Conservation (phyloP, 805 yeast species). For the Starmerella vitae region DNA sequence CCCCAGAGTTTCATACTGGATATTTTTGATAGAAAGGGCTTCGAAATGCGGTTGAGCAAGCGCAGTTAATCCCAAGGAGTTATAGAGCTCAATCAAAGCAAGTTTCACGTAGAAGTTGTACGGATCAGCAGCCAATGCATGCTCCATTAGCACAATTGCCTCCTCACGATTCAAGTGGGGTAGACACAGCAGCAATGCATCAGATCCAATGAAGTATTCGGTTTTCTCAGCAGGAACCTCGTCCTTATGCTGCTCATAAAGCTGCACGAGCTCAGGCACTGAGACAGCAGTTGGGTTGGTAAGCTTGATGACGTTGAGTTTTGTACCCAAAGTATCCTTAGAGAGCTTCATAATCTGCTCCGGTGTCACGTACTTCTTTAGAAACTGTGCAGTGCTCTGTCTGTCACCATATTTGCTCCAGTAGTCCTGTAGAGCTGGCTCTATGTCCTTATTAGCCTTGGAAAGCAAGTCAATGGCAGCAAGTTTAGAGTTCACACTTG, state of each 20-base stretch:
- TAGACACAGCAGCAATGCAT: constrained; percentile 46
- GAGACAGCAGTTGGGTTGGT: constrained; percentile 20
- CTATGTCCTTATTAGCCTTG: constrained; percentile 17
- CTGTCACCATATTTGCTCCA: constrained; percentile 39
- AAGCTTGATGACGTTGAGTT: constrained; percentile 40
- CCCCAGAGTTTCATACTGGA: constrained; percentile 59
- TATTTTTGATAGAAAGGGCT: constrained; percentile 48
- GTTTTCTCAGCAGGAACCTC: constrained; percentile 32
- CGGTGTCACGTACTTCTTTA: constrained; percentile 29
- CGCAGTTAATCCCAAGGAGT: constrained; percentile 40
- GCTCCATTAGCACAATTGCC: constrained; percentile 45
- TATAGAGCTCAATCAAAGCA: constrained; percentile 57
- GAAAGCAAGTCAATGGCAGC: constrained; percentile 39
- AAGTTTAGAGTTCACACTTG: constrained; percentile 44
- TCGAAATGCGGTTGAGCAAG: constrained; percentile 41
- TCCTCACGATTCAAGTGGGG: constrained; percentile 16
- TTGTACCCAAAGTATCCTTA: constrained; percentile 15
- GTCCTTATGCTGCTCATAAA: constrained; percentile 31
- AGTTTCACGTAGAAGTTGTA: constrained; percentile 58
- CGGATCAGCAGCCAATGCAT: constrained; percentile 41
- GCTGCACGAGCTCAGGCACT: constrained; percentile 27
- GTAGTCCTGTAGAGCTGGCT: constrained; percentile 26
- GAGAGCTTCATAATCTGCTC: constrained; percentile 20
- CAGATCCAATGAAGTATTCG: constrained; percentile 62
- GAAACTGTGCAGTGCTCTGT: constrained; percentile 52